Percentiles rank a stretch among this genome's conserved stretches.
Evolutionary conservation across 306 rosid genomes (phyloP).

Genomic region (Cajanus cajan): DNA sequence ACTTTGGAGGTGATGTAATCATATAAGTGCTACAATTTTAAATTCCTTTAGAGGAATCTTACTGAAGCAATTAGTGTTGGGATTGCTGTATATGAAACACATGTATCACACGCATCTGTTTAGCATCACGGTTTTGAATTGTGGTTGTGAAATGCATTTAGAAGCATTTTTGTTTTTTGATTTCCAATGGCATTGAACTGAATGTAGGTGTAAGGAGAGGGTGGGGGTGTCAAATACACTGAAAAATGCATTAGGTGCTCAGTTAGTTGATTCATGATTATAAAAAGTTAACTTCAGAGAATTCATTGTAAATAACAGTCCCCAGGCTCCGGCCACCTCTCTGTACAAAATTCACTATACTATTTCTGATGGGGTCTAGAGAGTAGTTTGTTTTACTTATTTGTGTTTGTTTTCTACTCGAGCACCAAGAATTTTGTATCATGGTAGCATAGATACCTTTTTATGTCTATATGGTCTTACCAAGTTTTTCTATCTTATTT

Average conservation of each 20-base stretch:
- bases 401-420: background rate
- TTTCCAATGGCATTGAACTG: background rate
- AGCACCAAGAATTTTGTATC: background rate
- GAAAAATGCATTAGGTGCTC: constrained; percentile 18
- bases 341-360: too few relatives aligned
- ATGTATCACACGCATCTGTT: too few relatives aligned
- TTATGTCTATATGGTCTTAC: background rate
- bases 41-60: background rate
- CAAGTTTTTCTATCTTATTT: background rate
- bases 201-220: constrained; percentile 7
- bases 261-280: background rate
- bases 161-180: background rate
- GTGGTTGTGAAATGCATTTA: background rate
- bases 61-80: background rate
- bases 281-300: background rate
- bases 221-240: background rate
- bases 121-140: background rate
- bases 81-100: too few relatives aligned
- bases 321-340: background rate
- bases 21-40: background rate
- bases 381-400: too few relatives aligned
- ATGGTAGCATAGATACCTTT: background rate
- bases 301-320: background rate
- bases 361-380: too few relatives aligned
- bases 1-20: background rate